These are phyloP conservation scores for Chrysoporthe austroafricana DNA, from an alignment of 2,329 filamentous ascomycete genomes.

Conservation along the genomic window DNA sequence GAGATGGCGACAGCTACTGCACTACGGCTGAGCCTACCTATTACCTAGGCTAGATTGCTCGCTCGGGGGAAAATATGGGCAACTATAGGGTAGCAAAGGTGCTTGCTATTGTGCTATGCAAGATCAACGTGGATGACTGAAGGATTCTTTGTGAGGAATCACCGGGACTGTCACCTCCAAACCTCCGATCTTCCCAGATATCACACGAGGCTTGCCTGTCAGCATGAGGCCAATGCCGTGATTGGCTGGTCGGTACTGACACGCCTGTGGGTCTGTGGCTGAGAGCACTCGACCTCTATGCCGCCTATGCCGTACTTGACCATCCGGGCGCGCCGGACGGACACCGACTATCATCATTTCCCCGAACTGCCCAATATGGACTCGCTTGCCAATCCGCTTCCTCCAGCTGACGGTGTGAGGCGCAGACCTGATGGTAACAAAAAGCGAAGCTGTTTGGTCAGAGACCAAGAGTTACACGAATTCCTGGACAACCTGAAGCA, in stretches of 20 bases:
- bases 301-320: conserved; percentile 4
- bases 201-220: conserved; percentile 9
- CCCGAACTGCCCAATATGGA: conserved; percentile 19
- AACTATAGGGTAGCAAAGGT: too few species aligned
- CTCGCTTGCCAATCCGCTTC: background rate
- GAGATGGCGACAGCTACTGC: too few species aligned
- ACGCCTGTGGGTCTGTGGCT: conserved; percentile 8
- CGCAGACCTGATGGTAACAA: background rate
- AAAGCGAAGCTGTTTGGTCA: background rate
- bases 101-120: background rate
- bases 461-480: background rate
- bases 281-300: background rate
- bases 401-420: background rate
- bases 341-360: conserved; percentile 19
- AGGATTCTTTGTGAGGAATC: background rate
- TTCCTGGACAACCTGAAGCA: background rate
- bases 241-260: conserved; percentile 1
- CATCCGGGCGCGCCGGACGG: conserved; percentile 8
- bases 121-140: background rate
- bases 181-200: conserved; percentile 10
- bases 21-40: too few species aligned
- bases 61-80: too few species aligned
- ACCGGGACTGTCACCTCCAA: background rate
- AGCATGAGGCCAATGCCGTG: background rate
- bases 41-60: too few species aligned